phyloP scores from a whole-genome alignment of 139 green algal genomes.

The Marvania coccoides region DNA sequence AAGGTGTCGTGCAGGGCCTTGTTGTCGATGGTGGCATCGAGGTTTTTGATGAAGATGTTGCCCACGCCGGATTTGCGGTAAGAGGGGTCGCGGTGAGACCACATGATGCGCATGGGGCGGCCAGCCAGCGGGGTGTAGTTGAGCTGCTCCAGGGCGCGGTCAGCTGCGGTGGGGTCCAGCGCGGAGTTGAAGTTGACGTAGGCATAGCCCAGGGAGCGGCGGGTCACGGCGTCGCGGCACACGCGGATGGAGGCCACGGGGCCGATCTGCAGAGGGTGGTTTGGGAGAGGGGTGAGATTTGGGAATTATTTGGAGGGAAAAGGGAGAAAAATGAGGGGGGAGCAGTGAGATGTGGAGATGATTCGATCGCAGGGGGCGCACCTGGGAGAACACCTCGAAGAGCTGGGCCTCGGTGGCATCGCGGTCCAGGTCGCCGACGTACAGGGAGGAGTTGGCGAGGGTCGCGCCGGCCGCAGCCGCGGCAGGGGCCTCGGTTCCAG shows the following conservation, averaged over 20 bases:
- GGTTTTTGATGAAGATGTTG: constrained; percentile 98
- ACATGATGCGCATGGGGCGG: constrained; percentile 93
- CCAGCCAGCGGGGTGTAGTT: constrained; percentile 84
- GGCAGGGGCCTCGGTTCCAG: not conserved
- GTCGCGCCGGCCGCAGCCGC: not conserved
- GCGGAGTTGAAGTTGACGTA: constrained; percentile 93
- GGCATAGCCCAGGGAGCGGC: constrained; percentile 87
- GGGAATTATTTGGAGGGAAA: not conserved
- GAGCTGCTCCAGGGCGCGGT: constrained; percentile 77
- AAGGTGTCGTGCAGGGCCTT: constrained; percentile 93
- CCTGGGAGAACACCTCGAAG: constrained; percentile 86
- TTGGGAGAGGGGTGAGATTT: not conserved
- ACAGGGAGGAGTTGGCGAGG: constrained; percentile 68
- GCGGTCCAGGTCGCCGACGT: constrained; percentile 88
- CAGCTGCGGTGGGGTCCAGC: constrained; percentile 69
- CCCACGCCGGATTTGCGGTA: constrained; percentile 68
- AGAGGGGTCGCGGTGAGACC: constrained; percentile 73
- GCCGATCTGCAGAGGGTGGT: constrained; percentile 62
- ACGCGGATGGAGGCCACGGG: constrained; percentile 86
- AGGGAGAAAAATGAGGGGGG: too few relatives aligned
- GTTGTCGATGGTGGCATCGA: constrained; percentile 88
- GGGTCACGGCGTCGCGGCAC: constrained; percentile 87
- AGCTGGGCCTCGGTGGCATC: constrained; percentile 84
- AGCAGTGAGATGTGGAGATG: constrained; percentile 1
- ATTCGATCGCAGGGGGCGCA: too few relatives aligned